Percentiles rank a stretch among this genome's conserved stretches.
phyloP scores from a whole-genome alignment of 306 rosid species.

The Vigna unguiculata region DNA sequence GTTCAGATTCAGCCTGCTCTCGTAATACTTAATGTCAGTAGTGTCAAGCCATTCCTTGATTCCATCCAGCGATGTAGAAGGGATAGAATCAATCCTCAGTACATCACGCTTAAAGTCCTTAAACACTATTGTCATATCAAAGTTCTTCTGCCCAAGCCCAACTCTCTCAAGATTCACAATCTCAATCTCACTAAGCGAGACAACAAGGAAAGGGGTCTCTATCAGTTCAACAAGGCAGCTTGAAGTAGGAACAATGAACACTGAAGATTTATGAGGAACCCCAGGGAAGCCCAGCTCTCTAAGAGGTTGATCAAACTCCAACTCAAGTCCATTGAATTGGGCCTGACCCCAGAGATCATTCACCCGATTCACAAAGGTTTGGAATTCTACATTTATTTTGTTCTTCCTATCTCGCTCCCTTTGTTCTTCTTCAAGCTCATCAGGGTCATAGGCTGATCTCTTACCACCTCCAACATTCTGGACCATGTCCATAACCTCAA shows the following conservation, averaged over 20 bases:
- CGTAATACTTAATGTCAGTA: conserved; percentile 91
- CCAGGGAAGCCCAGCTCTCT: conserved; percentile 99
- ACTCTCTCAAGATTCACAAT: conserved; percentile 96
- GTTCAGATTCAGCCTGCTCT: conserved; percentile 92
- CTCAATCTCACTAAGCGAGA: conserved; percentile 89
- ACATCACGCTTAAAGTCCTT: conserved; percentile 95
- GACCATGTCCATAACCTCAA: conserved; percentile 95
- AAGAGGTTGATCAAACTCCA: conserved; percentile 95
- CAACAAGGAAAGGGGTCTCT: conserved; percentile 92
- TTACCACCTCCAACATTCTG: conserved; percentile 89
- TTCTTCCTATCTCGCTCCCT: conserved; percentile 95
- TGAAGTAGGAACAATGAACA: conserved; percentile 89
- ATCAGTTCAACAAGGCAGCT: conserved; percentile 89
- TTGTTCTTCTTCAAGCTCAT: conserved; percentile 97
- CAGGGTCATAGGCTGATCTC: conserved; percentile 95
- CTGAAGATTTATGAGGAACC: conserved; percentile 89
- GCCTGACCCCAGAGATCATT: conserved; percentile 97
- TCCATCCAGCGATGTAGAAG: conserved; percentile 89
- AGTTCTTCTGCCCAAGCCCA: conserved; percentile 99
- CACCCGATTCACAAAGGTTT: conserved; percentile 85
- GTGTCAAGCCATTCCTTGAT: conserved; percentile 97
- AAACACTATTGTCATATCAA: conserved; percentile 90
- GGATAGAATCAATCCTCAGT: conserved; percentile 90
- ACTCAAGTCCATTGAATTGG: conserved; percentile 79
- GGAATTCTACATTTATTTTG: conserved; percentile 84